Base-by-base conservation (phyloP, 1,284 basidiomycete species). In the Melampsora americana region DNA sequence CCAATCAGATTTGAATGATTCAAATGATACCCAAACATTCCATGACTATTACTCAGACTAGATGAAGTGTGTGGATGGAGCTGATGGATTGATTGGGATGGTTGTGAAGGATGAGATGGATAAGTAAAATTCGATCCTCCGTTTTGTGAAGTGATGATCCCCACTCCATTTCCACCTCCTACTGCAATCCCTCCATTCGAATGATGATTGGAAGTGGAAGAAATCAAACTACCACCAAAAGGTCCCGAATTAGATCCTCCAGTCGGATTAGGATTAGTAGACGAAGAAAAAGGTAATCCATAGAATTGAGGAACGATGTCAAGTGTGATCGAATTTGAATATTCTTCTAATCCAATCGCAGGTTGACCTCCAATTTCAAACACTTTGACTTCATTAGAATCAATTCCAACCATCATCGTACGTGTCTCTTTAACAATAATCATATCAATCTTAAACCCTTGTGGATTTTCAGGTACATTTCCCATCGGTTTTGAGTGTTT, bases 381-480 rank as follows among this genome's bases (percentile, higher is more conserved):
- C 3, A 67, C 28, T 42, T 74, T 74, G 12, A 74, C 65, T 39
- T 74, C 72, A n/a, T 35, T 16, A 23, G 56, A 39, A 59, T 74
- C 65, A 12, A 74, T 32, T 35, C 72, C 72, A 12, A 74, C 72
- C 12, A 74, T 1, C 18, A 74, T 56, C 32, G 72, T 74, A 26
- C 72, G 30, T 30, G 42, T 44, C 23, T 74, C 65, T 23, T 74
- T 32, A 18, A 67, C 66, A 23, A 74, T 28, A 14, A 74, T 66
- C 14, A 74, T 62, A 30, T 66, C 72, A 26, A 74, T 74, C 35
- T 62, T 48, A 35, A 74, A 74, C 23, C 72, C 86, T 85, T 80
- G 91, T 90, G 78, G 92, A 89, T 11, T 90, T 88, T 82, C 92
- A 90, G 18, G 92, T 80, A 18, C 89, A 88, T 82, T 90, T 90